phyloP scores from a whole-genome alignment of 768 basidiomycete genomes.

The Pleurotus ostreatus region DNA sequence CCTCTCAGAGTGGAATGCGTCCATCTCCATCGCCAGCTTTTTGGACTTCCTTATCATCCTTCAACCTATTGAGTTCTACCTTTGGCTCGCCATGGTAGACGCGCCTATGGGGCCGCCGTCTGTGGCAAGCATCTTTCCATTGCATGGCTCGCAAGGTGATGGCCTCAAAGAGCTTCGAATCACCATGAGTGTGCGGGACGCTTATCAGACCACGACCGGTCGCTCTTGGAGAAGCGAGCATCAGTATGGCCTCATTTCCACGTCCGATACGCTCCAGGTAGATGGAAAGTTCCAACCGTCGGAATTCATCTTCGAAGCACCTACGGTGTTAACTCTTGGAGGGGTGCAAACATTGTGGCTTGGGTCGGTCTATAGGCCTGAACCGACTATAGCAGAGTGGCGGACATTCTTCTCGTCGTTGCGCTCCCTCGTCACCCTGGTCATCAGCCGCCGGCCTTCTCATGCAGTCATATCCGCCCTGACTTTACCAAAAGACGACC shows the following conservation, averaged over 20 bases:
- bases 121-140: not conserved
- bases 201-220: not conserved
- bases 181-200: not conserved
- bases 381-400: conserved; percentile 1
- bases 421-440: not conserved
- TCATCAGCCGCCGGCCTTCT: conserved; percentile 1
- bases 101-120: not conserved
- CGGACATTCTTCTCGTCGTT: conserved; percentile 4
- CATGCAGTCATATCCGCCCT: not conserved
- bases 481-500: conserved; percentile 2
- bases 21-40: not conserved
- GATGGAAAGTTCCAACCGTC: not conserved
- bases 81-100: not conserved
- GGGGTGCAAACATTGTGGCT: conserved; percentile 4
- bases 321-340: not conserved
- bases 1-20: not conserved
- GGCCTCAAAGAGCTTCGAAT: not conserved
- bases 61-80: conserved; percentile 1
- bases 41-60: not conserved
- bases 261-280: not conserved
- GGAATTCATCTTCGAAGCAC: conserved; percentile 5
- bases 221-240: conserved; percentile 2
- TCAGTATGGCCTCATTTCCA: conserved; percentile 1
- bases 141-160: not conserved
- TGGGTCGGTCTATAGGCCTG: not conserved